Percentiles rank a stretch among this genome's conserved stretches.
Evolutionary conservation across 495 filamentous ascomycete genomes (phyloP).

Genomic region (Annulohypoxylon moriforme): DNA sequence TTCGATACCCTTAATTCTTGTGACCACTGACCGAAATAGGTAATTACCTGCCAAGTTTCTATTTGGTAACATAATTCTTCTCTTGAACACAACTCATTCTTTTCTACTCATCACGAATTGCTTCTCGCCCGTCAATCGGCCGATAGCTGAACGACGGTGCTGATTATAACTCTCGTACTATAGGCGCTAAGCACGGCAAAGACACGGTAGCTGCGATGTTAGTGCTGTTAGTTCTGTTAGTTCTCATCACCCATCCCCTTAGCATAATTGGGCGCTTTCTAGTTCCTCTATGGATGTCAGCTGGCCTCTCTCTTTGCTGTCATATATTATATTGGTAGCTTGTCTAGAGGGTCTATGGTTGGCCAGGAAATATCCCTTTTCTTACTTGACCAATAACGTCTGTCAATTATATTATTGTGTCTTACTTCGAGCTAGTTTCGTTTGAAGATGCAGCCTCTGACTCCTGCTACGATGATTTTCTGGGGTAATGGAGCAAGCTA

Average conservation of each 20-base stretch:
- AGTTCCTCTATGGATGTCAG: conserved; percentile 15
- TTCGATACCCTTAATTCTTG: too few relatives aligned
- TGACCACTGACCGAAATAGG: not conserved
- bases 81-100: conserved; percentile 15
- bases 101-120: not conserved
- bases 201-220: not conserved
- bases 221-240: not conserved
- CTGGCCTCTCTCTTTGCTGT: conserved; percentile 26
- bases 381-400: conserved; percentile 26
- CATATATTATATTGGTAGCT: conserved; percentile 15
- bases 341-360: conserved; percentile 23
- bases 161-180: not conserved
- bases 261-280: conserved; percentile 2
- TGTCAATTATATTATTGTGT: conserved; percentile 10
- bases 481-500: conserved; percentile 34
- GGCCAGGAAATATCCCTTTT: conserved; percentile 23
- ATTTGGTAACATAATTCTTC: conserved; percentile 19
- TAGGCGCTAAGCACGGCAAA: conserved; percentile 3
- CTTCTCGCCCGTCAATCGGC: conserved; percentile 13
- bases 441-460: conserved; percentile 4
- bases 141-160: conserved; percentile 1
- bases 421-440: not conserved
- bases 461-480: conserved; percentile 13
- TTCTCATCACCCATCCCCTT: not conserved
- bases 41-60: conserved; percentile 3